Evolutionary conservation across 495 filamentous ascomycete genomes (phyloP), one percentile per base, ranked within the genome.

Genomic region (Chaetomium tenue): DNA sequence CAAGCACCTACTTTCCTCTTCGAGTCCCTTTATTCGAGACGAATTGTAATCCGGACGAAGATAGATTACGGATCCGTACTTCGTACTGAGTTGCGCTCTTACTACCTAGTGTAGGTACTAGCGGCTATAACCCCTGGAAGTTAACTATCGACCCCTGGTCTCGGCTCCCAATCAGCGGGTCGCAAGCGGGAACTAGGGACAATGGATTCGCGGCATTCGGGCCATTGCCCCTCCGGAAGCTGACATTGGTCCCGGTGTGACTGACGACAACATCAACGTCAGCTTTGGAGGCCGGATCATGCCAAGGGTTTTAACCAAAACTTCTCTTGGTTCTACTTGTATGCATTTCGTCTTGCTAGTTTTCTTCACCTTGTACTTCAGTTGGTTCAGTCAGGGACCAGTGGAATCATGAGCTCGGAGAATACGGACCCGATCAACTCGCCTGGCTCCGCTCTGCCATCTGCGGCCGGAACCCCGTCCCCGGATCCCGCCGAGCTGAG

Each of bases 231-330:
- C 9, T 23, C 48, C 48, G 48, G 22, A 8, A 12, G 48, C 22
- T 44, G 40, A 44, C 40, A 44, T 23, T 12, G 4, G 25, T 8
- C 53, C 16, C 5, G 15, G 25, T 28, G 25, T 28, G 13, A 22
- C 39, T 54, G 55, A 60, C 60, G 40, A 58, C 54, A 39, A 15
- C 60, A 39, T 54, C 60, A 53, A 60, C 65, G 52, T 51, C 48
- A 51, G 48, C 48, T n/a, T 5, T 22, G 16, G 44, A 22, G 44
- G 44, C 44, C n/a, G 44, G n/a, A 51, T 13, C 26, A 25, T 15
- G 22, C 2, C n/a, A 51, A 51, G n/a, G n/a, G n/a, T 5, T 11
- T 8, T 2, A 22, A 16, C 22, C 22, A 20, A 11, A 26, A 51
- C 22, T 51, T n/a, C 48, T 25, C 22, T 20, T 47, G 44, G 5